Conservation (phyloP, 2,329 filamentous ascomycete species). For the Colletotrichum navitas region DNA sequence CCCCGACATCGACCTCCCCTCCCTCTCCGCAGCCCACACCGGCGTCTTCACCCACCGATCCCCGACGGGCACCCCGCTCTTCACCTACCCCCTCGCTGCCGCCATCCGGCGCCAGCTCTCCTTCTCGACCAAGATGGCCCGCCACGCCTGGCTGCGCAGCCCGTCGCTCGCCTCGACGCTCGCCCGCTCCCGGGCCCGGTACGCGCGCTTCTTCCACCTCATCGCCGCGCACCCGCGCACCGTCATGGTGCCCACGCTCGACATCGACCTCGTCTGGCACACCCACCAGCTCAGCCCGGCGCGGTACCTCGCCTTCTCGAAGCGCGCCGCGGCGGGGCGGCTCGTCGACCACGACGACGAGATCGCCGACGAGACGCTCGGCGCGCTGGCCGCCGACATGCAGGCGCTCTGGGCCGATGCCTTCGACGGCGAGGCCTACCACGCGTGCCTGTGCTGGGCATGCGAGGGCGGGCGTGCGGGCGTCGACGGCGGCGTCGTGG, state of each 20-base stretch:
- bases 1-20: conserved; percentile 13
- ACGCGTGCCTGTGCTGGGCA: conserved; percentile 53
- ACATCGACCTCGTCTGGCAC: conserved; percentile 59
- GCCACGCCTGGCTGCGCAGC: conserved; percentile 54
- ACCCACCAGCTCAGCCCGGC: conserved; percentile 55
- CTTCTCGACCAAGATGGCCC: conserved; percentile 58
- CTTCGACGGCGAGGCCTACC: conserved; percentile 54
- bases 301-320: conserved; percentile 45
- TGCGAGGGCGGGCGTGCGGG: conserved; percentile 49
- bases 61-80: conserved; percentile 16
- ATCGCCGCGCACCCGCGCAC: conserved; percentile 47
- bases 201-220: conserved; percentile 54
- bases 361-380: conserved; percentile 47
- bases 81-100: conserved; percentile 45
- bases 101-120: conserved; percentile 53
- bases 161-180: conserved; percentile 52
- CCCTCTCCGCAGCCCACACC: conserved; percentile 13
- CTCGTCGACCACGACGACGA: conserved; percentile 57
- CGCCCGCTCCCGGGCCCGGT: conserved; percentile 52
- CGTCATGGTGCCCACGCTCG: conserved; percentile 55
- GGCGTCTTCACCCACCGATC: conserved; percentile 42
- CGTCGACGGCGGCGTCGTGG: conserved; percentile 16
- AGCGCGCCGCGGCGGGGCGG: conserved; percentile 40
- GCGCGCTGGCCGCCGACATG: conserved; percentile 48
- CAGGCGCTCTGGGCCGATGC: conserved; percentile 47